Base-by-base conservation (phyloP, 2,329 filamentous ascomycete genomes). In the Geosmithia putterillii region DNA sequence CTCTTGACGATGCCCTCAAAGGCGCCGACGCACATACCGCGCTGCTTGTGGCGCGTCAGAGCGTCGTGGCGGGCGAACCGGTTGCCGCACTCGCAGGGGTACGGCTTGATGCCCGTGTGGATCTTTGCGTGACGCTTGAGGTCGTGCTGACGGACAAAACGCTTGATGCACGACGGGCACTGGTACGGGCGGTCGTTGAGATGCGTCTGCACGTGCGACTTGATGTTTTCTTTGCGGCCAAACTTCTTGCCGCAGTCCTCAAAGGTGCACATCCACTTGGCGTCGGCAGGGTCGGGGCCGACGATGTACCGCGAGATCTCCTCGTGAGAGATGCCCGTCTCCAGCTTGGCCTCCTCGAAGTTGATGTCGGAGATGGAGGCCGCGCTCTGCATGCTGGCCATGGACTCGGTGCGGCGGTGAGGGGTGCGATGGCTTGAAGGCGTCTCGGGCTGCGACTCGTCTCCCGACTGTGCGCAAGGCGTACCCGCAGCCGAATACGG, bases 191-290 rank as follows among this genome's bases (percentile, higher is more conserved):
- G 78, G 61, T 98, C 92, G 54, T 94, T 92, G 50, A 98, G 81
- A 63, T 98, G 92, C 3, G 92, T 98, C 64, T 98, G 92, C 14
- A 98, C 86, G 60, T 98, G 92, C 1, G 89, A 94, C 60, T 95
- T 94, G 69, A 96, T 95, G 65, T 98, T 96, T 62, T 98, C 92
- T 61, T 95, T 94, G 52, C 92, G 79, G n/a, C 89, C 90, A 58
- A 98, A 96, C 43, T 81, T 78, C 62, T 95, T 94, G 52, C 81
- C 76, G 62, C 92, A 98, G 22, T 80, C 81, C 8, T 86, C 72
- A 45, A 67, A 89, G n/a, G 77, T 63, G 57, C 85, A 92, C 7
- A 80, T 69, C 82, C 83, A 92, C 62, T 87, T 88, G 52, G 81
- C 81, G 52, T 88, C 83, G n/a, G 62, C 58, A 3, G 78, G 68